These are phyloP conservation scores for Colletotrichum viniferum DNA, from an alignment of 2,329 filamentous ascomycete species.

Conservation along the genomic window DNA sequence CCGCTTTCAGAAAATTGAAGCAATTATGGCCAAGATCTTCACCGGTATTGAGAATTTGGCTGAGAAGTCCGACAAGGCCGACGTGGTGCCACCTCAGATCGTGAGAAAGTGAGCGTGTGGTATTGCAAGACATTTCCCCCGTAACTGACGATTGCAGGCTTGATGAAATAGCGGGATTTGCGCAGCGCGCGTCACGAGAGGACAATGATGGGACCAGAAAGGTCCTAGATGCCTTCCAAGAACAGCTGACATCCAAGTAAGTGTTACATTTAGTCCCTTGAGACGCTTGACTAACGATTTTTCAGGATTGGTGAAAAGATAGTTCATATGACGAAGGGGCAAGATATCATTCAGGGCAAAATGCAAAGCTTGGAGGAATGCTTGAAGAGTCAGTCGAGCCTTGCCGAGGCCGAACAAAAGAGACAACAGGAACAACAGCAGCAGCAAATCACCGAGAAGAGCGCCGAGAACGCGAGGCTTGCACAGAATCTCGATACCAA, in stretches of 20 bases:
- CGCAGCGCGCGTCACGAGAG: not conserved
- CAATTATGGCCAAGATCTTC: not conserved
- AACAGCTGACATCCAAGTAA: not conserved
- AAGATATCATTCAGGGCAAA: not conserved
- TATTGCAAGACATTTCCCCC: not conserved
- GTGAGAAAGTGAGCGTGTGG: not conserved
- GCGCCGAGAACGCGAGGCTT: not conserved
- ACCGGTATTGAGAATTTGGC: not conserved
- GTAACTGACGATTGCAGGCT: not conserved
- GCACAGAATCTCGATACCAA: not conserved
- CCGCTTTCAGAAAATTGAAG: not conserved
- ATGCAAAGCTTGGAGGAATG: not conserved
- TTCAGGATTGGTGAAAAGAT: not conserved
- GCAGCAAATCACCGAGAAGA: constrained; percentile 11
- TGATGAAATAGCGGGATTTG: not conserved
- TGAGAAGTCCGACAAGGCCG: not conserved
- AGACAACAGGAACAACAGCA: not conserved
- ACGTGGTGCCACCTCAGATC: not conserved
- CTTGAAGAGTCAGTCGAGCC: not conserved
- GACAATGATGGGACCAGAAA: not conserved
- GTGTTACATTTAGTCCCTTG: not conserved
- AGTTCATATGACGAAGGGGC: not conserved
- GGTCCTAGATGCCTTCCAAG: not conserved
- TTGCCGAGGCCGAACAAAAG: not conserved
- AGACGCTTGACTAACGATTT: not conserved